Percentiles rank a stretch among this genome's conserved stretches.
These are phyloP conservation scores for Corrigiola litoralis DNA, from an alignment of 179 eudicot genomes.

Conservation along the genomic window DNA sequence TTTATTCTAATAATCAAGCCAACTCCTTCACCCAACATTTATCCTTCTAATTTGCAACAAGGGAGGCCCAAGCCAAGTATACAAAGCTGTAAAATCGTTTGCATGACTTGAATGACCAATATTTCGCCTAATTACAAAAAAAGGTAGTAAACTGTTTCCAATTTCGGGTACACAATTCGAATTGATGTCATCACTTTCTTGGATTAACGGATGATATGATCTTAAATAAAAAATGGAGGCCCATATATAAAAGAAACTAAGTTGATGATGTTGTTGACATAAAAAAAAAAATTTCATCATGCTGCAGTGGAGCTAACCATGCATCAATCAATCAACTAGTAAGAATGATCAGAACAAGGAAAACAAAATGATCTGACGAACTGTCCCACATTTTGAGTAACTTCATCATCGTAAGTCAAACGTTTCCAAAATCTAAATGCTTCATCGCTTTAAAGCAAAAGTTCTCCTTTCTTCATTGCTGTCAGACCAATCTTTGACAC, in stretches of 20 bases:
- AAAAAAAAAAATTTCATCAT: background rate
- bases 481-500: background rate
- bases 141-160: too few relatives aligned
- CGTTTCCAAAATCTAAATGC: background rate
- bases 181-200: too few relatives aligned
- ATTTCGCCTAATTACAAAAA: too few relatives aligned
- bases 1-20: too few relatives aligned
- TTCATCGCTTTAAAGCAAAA: constrained; percentile 13
- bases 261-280: background rate
- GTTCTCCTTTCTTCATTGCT: background rate
- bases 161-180: too few relatives aligned
- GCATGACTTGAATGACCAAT: too few relatives aligned
- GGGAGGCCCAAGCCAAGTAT: too few relatives aligned
- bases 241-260: background rate
- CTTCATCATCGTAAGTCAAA: constrained; percentile 12
- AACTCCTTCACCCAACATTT: too few relatives aligned
- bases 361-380: background rate
- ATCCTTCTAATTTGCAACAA: too few relatives aligned
- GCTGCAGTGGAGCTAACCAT: background rate
- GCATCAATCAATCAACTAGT: constrained; percentile 5
- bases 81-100: too few relatives aligned
- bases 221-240: background rate
- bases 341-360: background rate
- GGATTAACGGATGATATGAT: too few relatives aligned
- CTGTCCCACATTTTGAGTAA: background rate